Percentiles rank a stretch among this genome's conserved stretches.
Evolutionary conservation across 306 rosid species (phyloP).

Genomic region (Vicia villosa): DNA sequence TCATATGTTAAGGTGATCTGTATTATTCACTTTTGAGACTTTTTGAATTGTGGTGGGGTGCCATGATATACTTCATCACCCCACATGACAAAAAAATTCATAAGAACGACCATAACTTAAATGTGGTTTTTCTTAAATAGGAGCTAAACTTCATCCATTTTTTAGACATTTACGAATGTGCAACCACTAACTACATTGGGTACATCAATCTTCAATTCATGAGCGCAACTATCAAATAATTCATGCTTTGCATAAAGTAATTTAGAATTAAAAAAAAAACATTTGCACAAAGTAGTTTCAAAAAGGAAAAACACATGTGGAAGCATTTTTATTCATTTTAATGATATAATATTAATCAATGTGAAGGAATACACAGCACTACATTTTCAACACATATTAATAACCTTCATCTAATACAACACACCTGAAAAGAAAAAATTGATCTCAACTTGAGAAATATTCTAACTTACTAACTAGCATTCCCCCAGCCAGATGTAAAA

Average conservation of each 20-base stretch:
- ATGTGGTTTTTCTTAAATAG: neutral
- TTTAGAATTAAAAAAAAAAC: neutral
- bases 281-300: too few species aligned
- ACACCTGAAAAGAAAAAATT: too few species aligned
- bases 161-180: neutral
- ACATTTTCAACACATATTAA: too few species aligned
- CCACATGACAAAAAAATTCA: neutral
- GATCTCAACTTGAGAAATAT: too few species aligned
- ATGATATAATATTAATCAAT: neutral
- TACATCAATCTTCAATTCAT: neutral
- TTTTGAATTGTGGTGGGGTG: neutral
- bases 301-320: neutral
- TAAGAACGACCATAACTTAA: neutral
- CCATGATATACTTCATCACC: neutral
- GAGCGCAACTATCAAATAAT: neutral
- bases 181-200: neutral
- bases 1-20: slow-evolving; percentile 36
- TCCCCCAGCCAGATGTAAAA: too few species aligned
- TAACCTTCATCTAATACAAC: too few species aligned
- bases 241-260: slow-evolving; percentile 5
- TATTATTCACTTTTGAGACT: slow-evolving; percentile 36
- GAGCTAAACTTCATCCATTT: neutral
- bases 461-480: too few species aligned
- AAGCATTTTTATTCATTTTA: neutral
- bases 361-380: too few species aligned